These are phyloP conservation scores for Solanum sejunctum DNA, from an alignment of 257 asterid genomes.

Conservation along the genomic window DNA sequence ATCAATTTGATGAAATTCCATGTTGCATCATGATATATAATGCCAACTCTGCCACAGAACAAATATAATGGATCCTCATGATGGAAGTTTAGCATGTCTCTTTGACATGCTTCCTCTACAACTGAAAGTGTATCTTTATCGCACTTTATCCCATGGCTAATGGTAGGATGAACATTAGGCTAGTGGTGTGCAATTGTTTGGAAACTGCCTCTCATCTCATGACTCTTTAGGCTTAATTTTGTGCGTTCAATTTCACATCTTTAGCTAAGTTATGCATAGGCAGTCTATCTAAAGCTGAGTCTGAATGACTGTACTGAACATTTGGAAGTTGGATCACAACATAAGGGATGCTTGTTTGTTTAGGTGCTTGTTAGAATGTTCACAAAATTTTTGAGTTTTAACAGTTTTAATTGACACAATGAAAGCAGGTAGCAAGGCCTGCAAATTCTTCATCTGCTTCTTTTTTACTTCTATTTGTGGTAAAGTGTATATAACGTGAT, in stretches of 20 bases:
- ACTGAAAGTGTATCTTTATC: neutral
- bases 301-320: neutral
- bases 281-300: neutral
- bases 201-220: neutral
- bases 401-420: neutral
- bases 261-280: neutral
- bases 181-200: neutral
- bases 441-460: neutral
- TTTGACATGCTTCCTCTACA: neutral
- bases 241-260: neutral
- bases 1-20: neutral
- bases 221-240: neutral
- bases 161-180: neutral
- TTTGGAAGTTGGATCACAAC: neutral
- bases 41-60: neutral
- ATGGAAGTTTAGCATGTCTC: neutral
- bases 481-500: neutral
- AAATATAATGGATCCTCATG: neutral
- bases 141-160: neutral
- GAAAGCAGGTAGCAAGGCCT: neutral
- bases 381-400: neutral
- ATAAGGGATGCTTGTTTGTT: neutral
- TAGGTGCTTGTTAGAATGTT: neutral
- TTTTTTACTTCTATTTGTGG: neutral
- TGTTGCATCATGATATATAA: neutral